Conservation (phyloP, 352 stramenopile species). For the Blastocystis hominis region DNA sequence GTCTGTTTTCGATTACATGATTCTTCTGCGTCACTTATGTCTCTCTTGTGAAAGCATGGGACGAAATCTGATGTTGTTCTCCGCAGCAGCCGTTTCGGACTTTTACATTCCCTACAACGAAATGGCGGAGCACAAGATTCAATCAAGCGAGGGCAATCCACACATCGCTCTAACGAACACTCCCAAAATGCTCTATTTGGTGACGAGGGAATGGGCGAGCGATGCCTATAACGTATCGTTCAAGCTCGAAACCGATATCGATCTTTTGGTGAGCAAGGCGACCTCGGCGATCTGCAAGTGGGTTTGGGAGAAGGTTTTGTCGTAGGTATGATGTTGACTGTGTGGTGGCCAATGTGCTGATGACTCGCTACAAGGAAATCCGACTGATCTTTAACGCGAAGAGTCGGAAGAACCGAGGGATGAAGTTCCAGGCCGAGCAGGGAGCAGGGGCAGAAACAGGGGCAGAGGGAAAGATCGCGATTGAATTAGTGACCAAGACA, state of each 20-base stretch:
- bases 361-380: conserved; percentile 81
- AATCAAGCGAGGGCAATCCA: conserved; percentile 72
- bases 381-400: conserved; percentile 65
- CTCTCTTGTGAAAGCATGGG: conserved; percentile 67
- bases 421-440: neutral
- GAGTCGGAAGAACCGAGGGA: neutral
- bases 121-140: conserved; percentile 89
- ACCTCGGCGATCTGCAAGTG: conserved; percentile 19
- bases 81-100: conserved; percentile 91
- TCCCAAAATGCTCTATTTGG: conserved; percentile 84
- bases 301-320: conserved; percentile 72
- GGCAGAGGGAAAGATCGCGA: neutral
- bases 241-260: conserved; percentile 93
- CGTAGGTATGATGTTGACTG: conserved; percentile 86
- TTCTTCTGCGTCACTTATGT: conserved; percentile 74
- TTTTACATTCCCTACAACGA: conserved; percentile 86
- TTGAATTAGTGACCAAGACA: conserved; percentile 16
- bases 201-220: conserved; percentile 81
- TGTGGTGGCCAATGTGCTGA: conserved; percentile 90
- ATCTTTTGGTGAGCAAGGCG: conserved; percentile 80
- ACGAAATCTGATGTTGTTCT: conserved; percentile 76
- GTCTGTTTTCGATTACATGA: conserved; percentile 89
- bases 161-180: conserved; percentile 79
- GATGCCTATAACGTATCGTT: conserved; percentile 89
- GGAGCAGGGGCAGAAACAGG: no score